A percentile compares a stretch with the other conserved stretches of the same genome.
Evolutionary conservation across 176 grass and related monocot species (phyloP).

Genomic region (Pontederia crassipes): DNA sequence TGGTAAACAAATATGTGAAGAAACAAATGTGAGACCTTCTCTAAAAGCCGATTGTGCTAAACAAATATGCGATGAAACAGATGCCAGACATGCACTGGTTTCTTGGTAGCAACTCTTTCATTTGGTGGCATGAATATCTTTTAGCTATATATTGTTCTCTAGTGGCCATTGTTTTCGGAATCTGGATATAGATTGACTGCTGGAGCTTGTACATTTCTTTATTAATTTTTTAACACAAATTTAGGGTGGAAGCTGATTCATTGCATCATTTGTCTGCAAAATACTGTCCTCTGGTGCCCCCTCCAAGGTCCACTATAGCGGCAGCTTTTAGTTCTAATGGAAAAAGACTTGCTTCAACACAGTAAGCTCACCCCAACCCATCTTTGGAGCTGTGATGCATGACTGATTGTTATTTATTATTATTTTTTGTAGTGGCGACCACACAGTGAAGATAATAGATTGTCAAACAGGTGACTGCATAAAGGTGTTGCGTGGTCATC

Average conservation of each 20-base stretch:
- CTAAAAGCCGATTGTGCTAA: too few species aligned
- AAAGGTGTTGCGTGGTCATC: slow-evolving; percentile 86
- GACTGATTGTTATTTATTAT: slow-evolving; percentile 34
- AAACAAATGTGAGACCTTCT: too few species aligned
- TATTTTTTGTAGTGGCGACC: slow-evolving; percentile 68
- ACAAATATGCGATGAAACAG: slow-evolving; percentile 15
- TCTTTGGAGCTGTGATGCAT: slow-evolving; percentile 1
- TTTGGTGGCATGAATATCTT: too few species aligned
- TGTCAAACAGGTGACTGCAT: slow-evolving; percentile 86
- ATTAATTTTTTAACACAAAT: background rate
- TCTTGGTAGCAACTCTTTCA: slow-evolving; percentile 48
- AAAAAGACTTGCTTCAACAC: slow-evolving; percentile 91
- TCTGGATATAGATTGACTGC: too few species aligned
- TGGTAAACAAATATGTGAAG: slow-evolving; percentile 32
- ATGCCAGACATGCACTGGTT: slow-evolving; percentile 67
- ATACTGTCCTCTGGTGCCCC: slow-evolving; percentile 85
- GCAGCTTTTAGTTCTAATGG: slow-evolving; percentile 97
- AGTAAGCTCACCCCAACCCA: slow-evolving; percentile 42
- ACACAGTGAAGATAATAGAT: slow-evolving; percentile 98
- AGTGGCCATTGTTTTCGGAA: too few species aligned
- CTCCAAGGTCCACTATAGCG: slow-evolving; percentile 96
- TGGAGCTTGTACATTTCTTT: too few species aligned
- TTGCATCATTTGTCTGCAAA: slow-evolving; percentile 60
- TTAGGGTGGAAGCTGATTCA: slow-evolving; percentile 91
- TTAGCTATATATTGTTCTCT: too few species aligned